Base-by-base conservation (phyloP, 1,284 basidiomycete genomes). In the Heliocybe sulcata region DNA sequence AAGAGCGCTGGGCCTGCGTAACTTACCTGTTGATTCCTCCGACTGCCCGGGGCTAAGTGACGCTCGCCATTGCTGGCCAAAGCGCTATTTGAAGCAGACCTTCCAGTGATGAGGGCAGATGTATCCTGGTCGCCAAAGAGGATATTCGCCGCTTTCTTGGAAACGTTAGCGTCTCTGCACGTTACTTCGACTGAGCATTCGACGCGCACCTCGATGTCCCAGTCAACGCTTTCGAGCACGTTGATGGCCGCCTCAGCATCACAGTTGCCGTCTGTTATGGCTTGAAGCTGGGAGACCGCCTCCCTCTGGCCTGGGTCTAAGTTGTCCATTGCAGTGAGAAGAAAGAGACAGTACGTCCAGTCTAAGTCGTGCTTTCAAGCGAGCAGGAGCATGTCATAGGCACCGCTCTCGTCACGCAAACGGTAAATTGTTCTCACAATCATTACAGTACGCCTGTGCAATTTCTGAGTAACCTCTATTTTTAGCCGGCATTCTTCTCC, bases 121-220 rank as follows among this genome's bases (percentile, higher is more conserved):
- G 47, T 49, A 33, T 63, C 63, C 20, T 67, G 63, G 27, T 79
- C 81, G n/a, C 38, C 38, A 59, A 86, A 83, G 26, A 87, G 74
- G 16, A 84, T 63, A 60, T 86, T 81, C 20, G 79, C 79, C 20
- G 85, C 84, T 60, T 76, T 74, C 81, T 84, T 56, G 20, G 19
- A 20, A 19, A 35, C 11, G 26, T 58, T 49, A 60, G 52, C 55
- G 22, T 42, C 25, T 20, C 14, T 20, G 25, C 55, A 25, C 10
- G 31, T 16, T 45, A 23, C 14, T 25, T 25, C 8, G 2, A 29
- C 14, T 23, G 54, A 47, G 19, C 22, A 25, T n/a, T 3, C 8
- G n/a, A 60, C 63, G 55, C 65, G 56, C 57, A 82, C 83, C 73
- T 85, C 76, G 19, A 88, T 78, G 68, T 88, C 80, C 86, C 87